Base-by-base conservation (phyloP, 1,139 yeast genomes). In the Candida sp. region DNA sequence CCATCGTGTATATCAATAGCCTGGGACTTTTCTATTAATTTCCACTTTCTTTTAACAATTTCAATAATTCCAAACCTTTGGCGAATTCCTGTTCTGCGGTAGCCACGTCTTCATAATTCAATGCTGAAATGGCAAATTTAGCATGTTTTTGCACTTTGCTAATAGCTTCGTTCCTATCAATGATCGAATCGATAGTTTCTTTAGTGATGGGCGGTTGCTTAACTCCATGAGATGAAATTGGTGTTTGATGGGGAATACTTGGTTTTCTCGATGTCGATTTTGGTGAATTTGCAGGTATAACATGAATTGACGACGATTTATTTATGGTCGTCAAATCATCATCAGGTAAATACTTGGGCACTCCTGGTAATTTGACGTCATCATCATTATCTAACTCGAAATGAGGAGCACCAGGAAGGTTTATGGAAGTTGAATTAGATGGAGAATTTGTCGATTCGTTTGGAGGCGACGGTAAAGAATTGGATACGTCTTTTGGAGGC, bases 101-200 rank as follows among this genome's bases (percentile, higher is more conserved):
- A 4, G 63, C 72, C 38, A 82, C 69, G 56, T 93, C 99, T 51
- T 93, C 98, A 61, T 90, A 93, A 60, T 90, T 91, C 53, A 93
- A 75, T 0, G 99, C 99, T 40, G 96, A 87, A 7, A 91, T 84
- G 3, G 97, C 98, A 62, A 84, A 93, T 61, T 85, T 87, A 41
- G 97, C 93, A 52, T 82, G 87, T 57, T 87, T 89, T 58, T 91
- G 97, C 0, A 90, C 87, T 51, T 75, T 70, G n/a, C 78, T 52
- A 21, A 86, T 81, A 33, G 75, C 70, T 46, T 86, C 89, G 19
- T 85, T 78, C 36, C 77, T 74, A 49, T 77, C 76, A 47, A 87
- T 60, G 37, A 86, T 77, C 33, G 66, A 60, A 34, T 65, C 64
- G 23, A 85, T 75, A 38, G 77, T 75, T 23, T 66, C 75, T 46